Conservation (phyloP, 495 filamentous ascomycete species). For the Aspergillus cristatus region DNA sequence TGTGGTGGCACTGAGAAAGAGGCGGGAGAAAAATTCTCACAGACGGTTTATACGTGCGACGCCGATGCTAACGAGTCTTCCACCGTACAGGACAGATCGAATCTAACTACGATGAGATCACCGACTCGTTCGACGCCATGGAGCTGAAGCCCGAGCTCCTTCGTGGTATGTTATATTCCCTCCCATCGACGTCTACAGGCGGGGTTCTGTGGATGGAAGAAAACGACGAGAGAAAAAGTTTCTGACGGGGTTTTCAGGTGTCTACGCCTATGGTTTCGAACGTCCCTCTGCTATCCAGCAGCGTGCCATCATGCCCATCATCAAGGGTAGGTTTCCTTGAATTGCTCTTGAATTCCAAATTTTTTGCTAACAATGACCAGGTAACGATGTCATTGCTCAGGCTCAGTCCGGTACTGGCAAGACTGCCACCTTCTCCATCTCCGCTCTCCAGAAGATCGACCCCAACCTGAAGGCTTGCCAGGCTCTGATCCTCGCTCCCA, state of each 20-base stretch:
- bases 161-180: constrained; percentile 60
- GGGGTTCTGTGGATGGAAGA: constrained; percentile 11
- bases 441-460: constrained; percentile 96
- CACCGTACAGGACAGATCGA: constrained; percentile 77
- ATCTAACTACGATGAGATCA: constrained; percentile 99
- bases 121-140: constrained; percentile 98
- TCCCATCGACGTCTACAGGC: too few species aligned
- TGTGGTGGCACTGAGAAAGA: constrained; percentile 8
- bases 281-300: constrained; percentile 98
- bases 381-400: constrained; percentile 97
- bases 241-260: constrained; percentile 50
- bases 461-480: constrained; percentile 88
- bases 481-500: constrained; percentile 91
- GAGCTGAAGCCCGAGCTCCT: constrained; percentile 91
- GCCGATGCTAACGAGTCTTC: constrained; percentile 15
- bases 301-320: constrained; percentile 98
- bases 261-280: constrained; percentile 99
- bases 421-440: constrained; percentile 98
- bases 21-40: constrained; percentile 1
- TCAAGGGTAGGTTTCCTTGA: constrained; percentile 76
- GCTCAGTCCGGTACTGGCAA: constrained; percentile 99
- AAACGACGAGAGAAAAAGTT: constrained; percentile 11
- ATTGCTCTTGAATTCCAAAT: constrained; percentile 4
- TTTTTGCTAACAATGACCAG: too few species aligned
- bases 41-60: not conserved